phyloP scores from a whole-genome alignment of 176 grass and related monocot species.

The Avena insularis region DNA sequence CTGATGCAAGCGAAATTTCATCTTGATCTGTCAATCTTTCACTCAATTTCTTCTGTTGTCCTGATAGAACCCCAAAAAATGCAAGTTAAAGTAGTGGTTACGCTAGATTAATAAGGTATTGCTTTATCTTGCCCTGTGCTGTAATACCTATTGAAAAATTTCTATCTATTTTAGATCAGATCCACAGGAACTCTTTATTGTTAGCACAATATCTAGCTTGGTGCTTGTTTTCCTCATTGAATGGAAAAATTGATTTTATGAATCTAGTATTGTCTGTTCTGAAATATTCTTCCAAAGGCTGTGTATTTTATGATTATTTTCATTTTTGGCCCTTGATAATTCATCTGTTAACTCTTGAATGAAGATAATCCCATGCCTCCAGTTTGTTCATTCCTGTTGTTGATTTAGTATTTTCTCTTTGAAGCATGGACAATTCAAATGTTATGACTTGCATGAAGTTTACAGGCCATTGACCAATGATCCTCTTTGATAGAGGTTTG shows the following conservation, averaged over 20 bases:
- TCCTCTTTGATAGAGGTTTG: not conserved
- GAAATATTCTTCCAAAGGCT: not conserved
- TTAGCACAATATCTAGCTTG: constrained; percentile 8
- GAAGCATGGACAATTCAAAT: constrained; percentile 6
- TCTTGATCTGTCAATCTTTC: not conserved
- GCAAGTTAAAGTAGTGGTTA: not conserved
- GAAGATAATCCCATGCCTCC: not conserved
- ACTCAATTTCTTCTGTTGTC: constrained; percentile 6
- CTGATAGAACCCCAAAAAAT: not conserved
- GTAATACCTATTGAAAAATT: not conserved
- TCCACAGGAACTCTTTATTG: not conserved
- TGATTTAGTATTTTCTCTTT: constrained; percentile 2
- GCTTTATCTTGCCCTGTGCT: not conserved
- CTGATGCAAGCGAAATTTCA: not conserved
- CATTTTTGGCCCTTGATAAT: constrained; percentile 18
- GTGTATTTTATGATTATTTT: constrained; percentile 17
- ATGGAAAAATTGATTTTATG: not conserved
- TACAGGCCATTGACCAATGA: not conserved
- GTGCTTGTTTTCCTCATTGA: not conserved
- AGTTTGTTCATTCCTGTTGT: not conserved
- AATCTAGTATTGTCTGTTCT: not conserved
- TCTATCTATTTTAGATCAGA: constrained; percentile 30
- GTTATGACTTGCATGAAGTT: constrained; percentile 20
- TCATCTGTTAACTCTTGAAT: not conserved
- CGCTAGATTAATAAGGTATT: constrained; percentile 10